A percentile compares a stretch with the other conserved stretches of the same genome.
Evolutionary conservation across 1,139 yeast genomes (phyloP).

Genomic region (Yamadazyma sp.): DNA sequence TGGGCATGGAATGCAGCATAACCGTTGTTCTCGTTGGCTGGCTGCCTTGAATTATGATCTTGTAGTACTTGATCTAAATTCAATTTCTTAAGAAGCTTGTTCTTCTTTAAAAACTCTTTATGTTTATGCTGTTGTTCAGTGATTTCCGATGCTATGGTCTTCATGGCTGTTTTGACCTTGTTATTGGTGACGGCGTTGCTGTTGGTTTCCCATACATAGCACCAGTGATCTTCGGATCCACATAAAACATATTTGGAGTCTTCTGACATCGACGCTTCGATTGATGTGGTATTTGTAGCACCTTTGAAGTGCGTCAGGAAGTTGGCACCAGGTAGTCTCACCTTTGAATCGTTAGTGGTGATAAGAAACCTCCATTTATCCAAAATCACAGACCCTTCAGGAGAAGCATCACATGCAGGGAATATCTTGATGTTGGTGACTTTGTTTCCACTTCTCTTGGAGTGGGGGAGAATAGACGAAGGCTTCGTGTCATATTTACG

Average conservation of each 20-base stretch:
- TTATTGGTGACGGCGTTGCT: conserved; percentile 42
- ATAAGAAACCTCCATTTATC: conserved; percentile 45
- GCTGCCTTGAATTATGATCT: conserved; percentile 24
- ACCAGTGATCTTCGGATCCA: conserved; percentile 71
- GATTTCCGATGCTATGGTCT: conserved; percentile 36
- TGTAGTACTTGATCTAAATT: conserved; percentile 22
- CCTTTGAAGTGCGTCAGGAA: conserved; percentile 76
- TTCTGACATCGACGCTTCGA: conserved; percentile 64
- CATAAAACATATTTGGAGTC: conserved; percentile 51
- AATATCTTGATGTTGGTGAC: conserved; percentile 43
- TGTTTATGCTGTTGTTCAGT: conserved; percentile 34
- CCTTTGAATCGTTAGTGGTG: conserved; percentile 79
- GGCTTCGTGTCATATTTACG: conserved; percentile 54
- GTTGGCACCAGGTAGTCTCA: conserved; percentile 65
- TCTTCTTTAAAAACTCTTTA: conserved; percentile 31
- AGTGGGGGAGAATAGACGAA: conserved; percentile 23
- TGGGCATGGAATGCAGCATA: conserved; percentile 79
- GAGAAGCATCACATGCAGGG: conserved; percentile 17
- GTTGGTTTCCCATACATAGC: conserved; percentile 70
- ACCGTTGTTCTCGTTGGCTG: conserved; percentile 50
- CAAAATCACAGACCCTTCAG: conserved; percentile 9
- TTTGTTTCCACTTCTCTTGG: conserved; percentile 34
- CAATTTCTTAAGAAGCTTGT: conserved; percentile 30
- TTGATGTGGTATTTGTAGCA: conserved; percentile 65
- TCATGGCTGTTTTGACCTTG: conserved; percentile 32